Conservation (phyloP, 176 grass and related monocot genomes). For the Metroxylon sagu region DNA sequence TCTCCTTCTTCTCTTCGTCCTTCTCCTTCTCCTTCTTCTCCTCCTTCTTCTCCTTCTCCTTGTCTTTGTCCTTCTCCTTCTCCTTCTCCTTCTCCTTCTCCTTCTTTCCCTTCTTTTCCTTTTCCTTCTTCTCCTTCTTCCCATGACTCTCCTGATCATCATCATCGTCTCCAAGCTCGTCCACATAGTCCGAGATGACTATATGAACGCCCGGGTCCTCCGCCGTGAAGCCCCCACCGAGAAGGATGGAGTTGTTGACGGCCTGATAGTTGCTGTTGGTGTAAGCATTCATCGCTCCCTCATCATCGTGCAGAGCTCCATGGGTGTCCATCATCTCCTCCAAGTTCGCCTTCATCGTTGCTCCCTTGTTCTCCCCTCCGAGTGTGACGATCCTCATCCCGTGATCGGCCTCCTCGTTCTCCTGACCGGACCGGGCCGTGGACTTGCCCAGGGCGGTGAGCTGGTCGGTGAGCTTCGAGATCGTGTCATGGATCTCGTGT, state of each 20-base stretch:
- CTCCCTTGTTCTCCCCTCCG: conserved; percentile 51
- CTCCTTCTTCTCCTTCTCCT: conserved; percentile 7
- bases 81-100: conserved; percentile 4
- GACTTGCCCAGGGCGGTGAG: conserved; percentile 23
- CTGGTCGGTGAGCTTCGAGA: conserved; percentile 50
- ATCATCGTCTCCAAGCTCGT: conserved; percentile 21
- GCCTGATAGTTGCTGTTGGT: conserved; percentile 97
- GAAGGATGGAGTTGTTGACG: conserved; percentile 84
- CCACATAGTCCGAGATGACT: conserved; percentile 35
- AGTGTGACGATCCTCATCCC: conserved; percentile 46
- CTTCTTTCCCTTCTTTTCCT: conserved; percentile 4
- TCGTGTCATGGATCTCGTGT: conserved; percentile 23
- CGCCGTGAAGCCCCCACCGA: conserved; percentile 51
- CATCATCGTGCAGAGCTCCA: conserved; percentile 9
- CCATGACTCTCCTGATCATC: conserved; percentile 16
- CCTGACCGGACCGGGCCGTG: background rate
- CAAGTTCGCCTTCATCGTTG: conserved; percentile 27
- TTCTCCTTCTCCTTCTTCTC: conserved; percentile 1
- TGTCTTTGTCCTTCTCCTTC: background rate
- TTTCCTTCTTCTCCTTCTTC: conserved; percentile 17
- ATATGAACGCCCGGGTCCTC: conserved; percentile 69
- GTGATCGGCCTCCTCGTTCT: background rate
- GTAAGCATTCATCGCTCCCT: conserved; percentile 39
- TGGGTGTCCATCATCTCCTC: conserved; percentile 27
- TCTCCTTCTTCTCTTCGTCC: background rate